Evolutionary conservation across 2,329 filamentous ascomycete species (phyloP), one percentile per base, ranked within the genome.

Genomic region (Epichloe festucae): DNA sequence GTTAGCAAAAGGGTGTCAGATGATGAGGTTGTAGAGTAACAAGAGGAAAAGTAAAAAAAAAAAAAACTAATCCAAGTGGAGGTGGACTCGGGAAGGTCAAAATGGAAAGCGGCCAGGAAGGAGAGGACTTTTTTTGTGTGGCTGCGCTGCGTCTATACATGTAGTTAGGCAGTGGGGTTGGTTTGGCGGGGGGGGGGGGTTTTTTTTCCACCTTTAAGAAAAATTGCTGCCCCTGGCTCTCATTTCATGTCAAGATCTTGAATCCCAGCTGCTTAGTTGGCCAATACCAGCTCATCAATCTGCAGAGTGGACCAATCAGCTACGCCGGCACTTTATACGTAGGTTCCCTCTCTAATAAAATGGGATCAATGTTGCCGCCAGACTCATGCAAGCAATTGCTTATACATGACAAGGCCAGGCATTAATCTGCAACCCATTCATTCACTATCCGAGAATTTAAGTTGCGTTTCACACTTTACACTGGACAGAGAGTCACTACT

Each of bases 1-100:
- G 5, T 44, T 50, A 56, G 50, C 55, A 42, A 11, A 54, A 53
- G 53, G 48, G 51, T 51, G 54, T 49, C 49, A 43, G 51, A 56
- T 48, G 48, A 44, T 46, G 50, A 54, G 41, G 48, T 23, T 15
- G 39, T 43, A 56, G 57, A 57, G 43, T 44, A 51, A 46, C 36
- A 46, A 38, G 35, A 45, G n/a, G 14, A 34, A 35, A 36, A 49
- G n/a, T 19, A 11, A 49, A 38, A 45, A 35, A 27, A 11, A 49
- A 38, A 45, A 35, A 27, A 19, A 40, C 10, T 46, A 41, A 38
- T 39, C 35, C 10, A 46, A 38, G 47, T 52, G 46, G 51, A 36
- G 42, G 44, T 44, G 27, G 12, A 14, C n/a, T n/a, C n/a, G 21
- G 10, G 19, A 10, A 44, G 23, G 19, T 17, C 17, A 12, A 46